Conservation (phyloP, 148 eudicot genomes). For the Silene conica region DNA sequence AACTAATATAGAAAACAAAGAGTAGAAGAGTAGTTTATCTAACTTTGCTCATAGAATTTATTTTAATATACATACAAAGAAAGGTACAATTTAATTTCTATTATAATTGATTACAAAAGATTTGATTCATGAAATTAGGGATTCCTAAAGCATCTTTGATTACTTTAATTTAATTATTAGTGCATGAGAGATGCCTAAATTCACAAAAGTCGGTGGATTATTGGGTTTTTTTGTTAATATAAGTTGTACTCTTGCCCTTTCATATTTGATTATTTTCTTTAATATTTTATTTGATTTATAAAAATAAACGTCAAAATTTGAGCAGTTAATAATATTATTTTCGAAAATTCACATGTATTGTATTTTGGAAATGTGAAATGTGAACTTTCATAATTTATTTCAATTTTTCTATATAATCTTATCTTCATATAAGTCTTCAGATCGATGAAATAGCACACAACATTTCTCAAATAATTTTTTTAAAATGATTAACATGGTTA, state of each 20-base stretch:
- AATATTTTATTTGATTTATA: too few species aligned
- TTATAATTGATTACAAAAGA: slow-evolving; percentile 7
- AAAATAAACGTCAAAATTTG: too few species aligned
- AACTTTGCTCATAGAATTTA: slow-evolving; percentile 13
- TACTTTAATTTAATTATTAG: slow-evolving; percentile 17
- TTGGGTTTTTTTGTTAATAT: slow-evolving; percentile 6
- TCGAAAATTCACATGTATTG: too few species aligned
- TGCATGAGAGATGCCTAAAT: not conserved
- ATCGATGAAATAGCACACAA: too few species aligned
- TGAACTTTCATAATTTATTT: too few species aligned
- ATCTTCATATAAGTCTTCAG: too few species aligned
- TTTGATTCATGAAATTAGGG: slow-evolving; percentile 23
- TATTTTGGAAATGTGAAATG: too few species aligned
- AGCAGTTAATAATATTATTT: too few species aligned
- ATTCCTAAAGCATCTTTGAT: slow-evolving; percentile 17
- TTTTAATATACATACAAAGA: not conserved
- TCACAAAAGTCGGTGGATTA: slow-evolving; percentile 20
- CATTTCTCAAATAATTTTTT: too few species aligned
- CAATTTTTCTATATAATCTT: too few species aligned
- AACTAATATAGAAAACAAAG: not conserved
- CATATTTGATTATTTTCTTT: too few species aligned
- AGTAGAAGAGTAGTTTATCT: slow-evolving; percentile 19
- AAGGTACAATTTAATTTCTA: slow-evolving; percentile 9
- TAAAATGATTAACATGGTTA: too few species aligned
- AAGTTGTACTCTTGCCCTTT: not conserved